Base-by-base conservation (phyloP, 805 yeast species). In the Suhomyces kilbournensis region DNA sequence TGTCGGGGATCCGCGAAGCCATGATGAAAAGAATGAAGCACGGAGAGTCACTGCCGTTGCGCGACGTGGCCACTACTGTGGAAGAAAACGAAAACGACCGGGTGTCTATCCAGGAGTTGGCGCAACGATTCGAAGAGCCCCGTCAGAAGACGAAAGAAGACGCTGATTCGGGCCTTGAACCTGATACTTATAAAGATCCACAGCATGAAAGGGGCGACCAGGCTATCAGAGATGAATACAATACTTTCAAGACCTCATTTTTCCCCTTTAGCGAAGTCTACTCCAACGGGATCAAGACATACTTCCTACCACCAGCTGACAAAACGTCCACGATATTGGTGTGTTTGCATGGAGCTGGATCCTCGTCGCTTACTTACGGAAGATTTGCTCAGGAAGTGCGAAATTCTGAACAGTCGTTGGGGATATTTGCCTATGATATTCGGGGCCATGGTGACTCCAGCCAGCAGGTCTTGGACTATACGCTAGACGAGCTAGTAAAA, bases 331-430 rank as follows among this genome's bases (percentile, higher is more conserved):
- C 96, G 0, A 60, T 90, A 1, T 83, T 88, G 59, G 70, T 94
- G 1, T 83, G 85, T 58, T 94, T 90, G 57, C 99, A 94, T 67
- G 99, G 99, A 2, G 97, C 97, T 1, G 99, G 98, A 0, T 91
- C 97, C 0, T 81, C 89, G 1, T 90, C 87, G 0, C 71, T 89
- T 70, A 78, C 97, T 1, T 94, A 88, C 71, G 88, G 89, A 0
- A 64, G 72, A 23, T 60, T 90, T 22, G 68, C 80, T 1, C 66
- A 61, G 45, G 61, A 64, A 8, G 56, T 82, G 17, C 60, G 59
- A 7, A 19, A 43, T 46, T 1, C 53, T 56, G 32, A 47, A 39
- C 55, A 65, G 47, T 42, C 60, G 44, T 45, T 88, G 4, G 97
- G 93, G 0, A 64, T 87, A 2, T 76, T 92, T 46, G 65, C 85